Evolutionary conservation across 2,329 filamentous ascomycete genomes (phyloP).

Genomic region (Helotiales sp.): DNA sequence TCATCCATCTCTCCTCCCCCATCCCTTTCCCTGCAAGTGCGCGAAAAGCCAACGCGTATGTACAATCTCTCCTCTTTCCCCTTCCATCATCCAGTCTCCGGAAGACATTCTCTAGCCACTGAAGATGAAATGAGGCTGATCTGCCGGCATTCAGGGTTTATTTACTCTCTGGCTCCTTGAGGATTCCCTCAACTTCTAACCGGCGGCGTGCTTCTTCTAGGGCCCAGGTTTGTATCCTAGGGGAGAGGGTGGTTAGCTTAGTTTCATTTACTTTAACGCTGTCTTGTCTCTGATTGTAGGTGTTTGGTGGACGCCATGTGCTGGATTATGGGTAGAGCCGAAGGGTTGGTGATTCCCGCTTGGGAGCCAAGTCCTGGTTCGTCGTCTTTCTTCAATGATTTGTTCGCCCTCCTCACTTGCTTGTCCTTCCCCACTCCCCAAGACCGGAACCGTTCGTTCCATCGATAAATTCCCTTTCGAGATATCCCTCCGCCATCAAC

Average conservation of each 20-base stretch:
- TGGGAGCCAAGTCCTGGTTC: too few relatives aligned
- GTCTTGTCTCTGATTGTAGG: not conserved
- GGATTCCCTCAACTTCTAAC: slow-evolving; percentile 93
- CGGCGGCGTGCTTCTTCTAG: slow-evolving; percentile 94
- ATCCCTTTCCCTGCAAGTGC: not conserved
- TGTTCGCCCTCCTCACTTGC: too few relatives aligned
- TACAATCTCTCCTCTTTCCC: slow-evolving; percentile 18
- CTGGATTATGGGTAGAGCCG: too few relatives aligned
- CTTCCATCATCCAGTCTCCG: too few relatives aligned
- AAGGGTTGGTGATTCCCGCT: not conserved
- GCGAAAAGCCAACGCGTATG: slow-evolving; percentile 17
- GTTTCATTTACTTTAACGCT: not conserved
- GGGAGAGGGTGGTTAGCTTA: not conserved
- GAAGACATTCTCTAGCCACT: too few relatives aligned
- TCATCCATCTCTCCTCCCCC: not conserved
- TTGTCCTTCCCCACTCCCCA: too few relatives aligned
- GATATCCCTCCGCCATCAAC: too few relatives aligned
- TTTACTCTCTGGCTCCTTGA: slow-evolving; percentile 71
- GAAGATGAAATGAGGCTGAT: too few relatives aligned
- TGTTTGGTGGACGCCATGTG: not conserved
- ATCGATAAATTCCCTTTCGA: too few relatives aligned
- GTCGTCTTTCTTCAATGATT: too few relatives aligned
- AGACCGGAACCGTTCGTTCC: too few relatives aligned
- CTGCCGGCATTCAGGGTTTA: too few relatives aligned
- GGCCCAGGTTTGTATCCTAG: slow-evolving; percentile 98